Conservation (phyloP, 2,329 filamentous ascomycete genomes). For the Trichoderma oligosporum region DNA sequence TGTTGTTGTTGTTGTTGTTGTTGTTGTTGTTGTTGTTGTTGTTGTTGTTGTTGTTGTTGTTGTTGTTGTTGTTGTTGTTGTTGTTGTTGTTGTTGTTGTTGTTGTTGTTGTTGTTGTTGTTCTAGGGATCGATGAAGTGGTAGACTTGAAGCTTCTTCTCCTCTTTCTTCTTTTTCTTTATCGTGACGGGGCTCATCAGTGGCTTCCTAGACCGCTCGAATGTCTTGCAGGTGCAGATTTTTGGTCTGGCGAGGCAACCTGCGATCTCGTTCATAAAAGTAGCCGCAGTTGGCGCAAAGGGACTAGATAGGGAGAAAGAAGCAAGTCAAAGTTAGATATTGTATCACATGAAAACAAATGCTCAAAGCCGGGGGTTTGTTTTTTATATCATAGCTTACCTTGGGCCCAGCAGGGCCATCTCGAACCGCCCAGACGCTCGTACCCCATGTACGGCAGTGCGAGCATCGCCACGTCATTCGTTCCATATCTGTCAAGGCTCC, state of each 20-base stretch:
- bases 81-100: neutral
- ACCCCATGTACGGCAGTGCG: slow-evolving; percentile 83
- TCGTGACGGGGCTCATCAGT: slow-evolving; percentile 24
- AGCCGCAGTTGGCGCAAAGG: slow-evolving; percentile 89
- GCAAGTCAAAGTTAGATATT: too few relatives aligned
- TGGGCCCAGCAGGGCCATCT: slow-evolving; percentile 80
- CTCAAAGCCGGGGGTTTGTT: too few relatives aligned
- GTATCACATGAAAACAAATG: too few relatives aligned
- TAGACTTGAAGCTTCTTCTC: neutral
- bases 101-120: neutral
- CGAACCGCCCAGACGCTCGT: slow-evolving; percentile 91
- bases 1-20: too few relatives aligned
- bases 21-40: too few relatives aligned
- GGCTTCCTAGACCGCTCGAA: slow-evolving; percentile 32
- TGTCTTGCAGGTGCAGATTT: slow-evolving; percentile 38
- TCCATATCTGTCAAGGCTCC: slow-evolving; percentile 71
- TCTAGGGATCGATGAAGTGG: neutral
- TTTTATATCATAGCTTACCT: too few relatives aligned
- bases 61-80: too few relatives aligned
- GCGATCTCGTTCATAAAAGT: slow-evolving; percentile 82
- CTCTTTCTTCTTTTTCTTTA: slow-evolving; percentile 4
- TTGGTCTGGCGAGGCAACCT: slow-evolving; percentile 60
- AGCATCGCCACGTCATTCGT: slow-evolving; percentile 78
- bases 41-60: too few relatives aligned
- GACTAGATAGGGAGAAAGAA: slow-evolving; percentile 55